Evolutionary conservation across 768 basidiomycete species (phyloP), one percentile per base, ranked within the genome.

Genomic region (Rhizopogon sp.): DNA sequence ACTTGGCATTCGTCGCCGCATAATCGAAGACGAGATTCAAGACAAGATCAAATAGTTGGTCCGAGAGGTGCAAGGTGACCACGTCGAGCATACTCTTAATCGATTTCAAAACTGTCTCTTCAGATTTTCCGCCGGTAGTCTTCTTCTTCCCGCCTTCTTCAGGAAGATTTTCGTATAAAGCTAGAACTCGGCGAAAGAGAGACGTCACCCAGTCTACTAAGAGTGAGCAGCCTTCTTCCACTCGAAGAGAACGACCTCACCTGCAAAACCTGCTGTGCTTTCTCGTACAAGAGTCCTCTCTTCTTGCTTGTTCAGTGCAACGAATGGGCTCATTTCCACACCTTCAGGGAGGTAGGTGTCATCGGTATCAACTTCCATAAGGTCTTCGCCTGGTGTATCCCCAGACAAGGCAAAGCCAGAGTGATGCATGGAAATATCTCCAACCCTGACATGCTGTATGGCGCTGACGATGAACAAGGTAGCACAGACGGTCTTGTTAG

Each of bases 111-210:
- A 90, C 85, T 39, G 70, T 76, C 60, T 93, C 87, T 87, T 90
- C 71, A 77, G 80, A 60, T 67, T 89, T 90, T n/a, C 90, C 90
- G 22, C 90, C 90, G 2, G 91, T 92, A 37, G 80, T 87, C 58
- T 90, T 90, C 71, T 79, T 83, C 72, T 83, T 84, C 5, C 96
- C 96, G 10, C 91, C 93, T 71, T 96, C 95, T 67, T 98, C 96
- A 0, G 95, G 95, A 5, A 98, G 74, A 65, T 96, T 95, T 72
- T 94, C 91, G 64, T 88, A 95, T 17, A 98, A 72, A 1, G 89
- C 82, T 51, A 93, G 76, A 50, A 93, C 82, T 9, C 90, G 82
- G 14, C 88, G 77, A 63, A 93, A 85, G 31, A 93, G 79, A 20
- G 86, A 83, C 0, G 79, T 79, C 11, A 92, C 84, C 90, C 91